Conservation (phyloP, 1,284 basidiomycete genomes). For the Irpex rosettiformis region DNA sequence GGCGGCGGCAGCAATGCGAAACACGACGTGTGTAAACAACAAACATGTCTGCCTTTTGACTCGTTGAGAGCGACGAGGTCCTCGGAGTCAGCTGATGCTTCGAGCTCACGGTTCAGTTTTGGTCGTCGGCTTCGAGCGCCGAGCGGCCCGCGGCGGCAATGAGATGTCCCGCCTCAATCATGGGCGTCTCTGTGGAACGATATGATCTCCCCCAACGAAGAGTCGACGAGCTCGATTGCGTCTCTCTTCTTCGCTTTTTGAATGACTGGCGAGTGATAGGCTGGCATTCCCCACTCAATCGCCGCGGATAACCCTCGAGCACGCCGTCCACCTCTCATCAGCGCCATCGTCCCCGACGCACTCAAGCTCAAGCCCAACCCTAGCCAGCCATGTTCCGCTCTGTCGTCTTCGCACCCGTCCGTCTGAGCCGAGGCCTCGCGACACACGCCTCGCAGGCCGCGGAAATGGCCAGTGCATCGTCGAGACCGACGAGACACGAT, state of each 20-base stretch:
- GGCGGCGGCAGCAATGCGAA: too few species aligned
- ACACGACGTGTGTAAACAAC: too few species aligned
- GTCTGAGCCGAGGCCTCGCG: conserved; percentile 50
- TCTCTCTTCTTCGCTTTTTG: background rate
- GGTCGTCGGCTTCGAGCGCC: too few species aligned
- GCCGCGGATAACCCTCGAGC: conserved; percentile 12
- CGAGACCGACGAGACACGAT: conserved; percentile 39
- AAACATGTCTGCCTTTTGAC: too few species aligned
- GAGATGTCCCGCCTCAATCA: too few species aligned
- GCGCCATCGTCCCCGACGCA: background rate
- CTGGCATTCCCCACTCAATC: conserved; percentile 24
- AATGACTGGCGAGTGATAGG: background rate
- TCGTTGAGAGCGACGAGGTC: too few species aligned
- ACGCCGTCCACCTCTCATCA: background rate
- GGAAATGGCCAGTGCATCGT: conserved; percentile 20
- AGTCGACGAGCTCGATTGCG: background rate
- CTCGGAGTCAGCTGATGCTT: too few species aligned
- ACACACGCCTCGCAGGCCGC: conserved; percentile 47
- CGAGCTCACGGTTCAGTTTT: too few species aligned
- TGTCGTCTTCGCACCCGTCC: conserved; percentile 17
- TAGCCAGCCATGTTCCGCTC: conserved; percentile 27
- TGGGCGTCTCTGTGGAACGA: too few species aligned
- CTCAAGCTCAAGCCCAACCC: conserved; percentile 1
- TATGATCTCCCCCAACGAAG: background rate
- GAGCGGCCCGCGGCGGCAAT: too few species aligned